A percentile compares a stretch with the other conserved stretches of the same genome.
Conservation (phyloP, 2,329 filamentous ascomycete genomes). For the Phaeomoniella chlamydospora region DNA sequence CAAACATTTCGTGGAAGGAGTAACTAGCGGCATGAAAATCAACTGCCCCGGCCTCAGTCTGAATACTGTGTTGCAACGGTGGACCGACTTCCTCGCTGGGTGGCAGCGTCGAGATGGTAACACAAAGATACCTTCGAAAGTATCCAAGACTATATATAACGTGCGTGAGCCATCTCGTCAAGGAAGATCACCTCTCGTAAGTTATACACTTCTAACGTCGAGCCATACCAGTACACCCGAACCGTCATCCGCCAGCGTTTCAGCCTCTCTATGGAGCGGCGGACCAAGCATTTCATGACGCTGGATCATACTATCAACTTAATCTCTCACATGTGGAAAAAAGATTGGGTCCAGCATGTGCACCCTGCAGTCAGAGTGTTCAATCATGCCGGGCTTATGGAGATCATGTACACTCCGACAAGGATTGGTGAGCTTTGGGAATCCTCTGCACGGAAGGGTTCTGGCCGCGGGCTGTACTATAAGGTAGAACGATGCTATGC, state of each 20-base stretch:
- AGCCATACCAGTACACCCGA: constrained; percentile 8
- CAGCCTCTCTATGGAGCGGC: constrained; percentile 6
- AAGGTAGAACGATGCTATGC: constrained; percentile 1
- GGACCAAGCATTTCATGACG: constrained; percentile 8
- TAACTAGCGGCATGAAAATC: constrained; percentile 5
- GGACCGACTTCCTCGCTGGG: constrained; percentile 8
- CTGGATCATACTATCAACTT: constrained; percentile 8
- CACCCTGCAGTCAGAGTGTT: constrained; percentile 6
- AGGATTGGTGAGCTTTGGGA: constrained; percentile 9
- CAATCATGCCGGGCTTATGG: constrained; percentile 7
- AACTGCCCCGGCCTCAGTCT: constrained; percentile 4
- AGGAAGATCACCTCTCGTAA: neutral
- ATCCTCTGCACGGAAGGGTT: constrained; percentile 7
- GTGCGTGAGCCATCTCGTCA: constrained; percentile 5
- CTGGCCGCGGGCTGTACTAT: constrained; percentile 7
- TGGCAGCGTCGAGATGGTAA: constrained; percentile 8
- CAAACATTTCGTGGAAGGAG: constrained; percentile 9
- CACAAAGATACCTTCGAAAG: constrained; percentile 6
- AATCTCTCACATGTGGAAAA: constrained; percentile 9
- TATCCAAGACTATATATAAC: constrained; percentile 7
- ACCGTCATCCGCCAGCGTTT: constrained; percentile 7
- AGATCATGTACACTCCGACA: constrained; percentile 9
- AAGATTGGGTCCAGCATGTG: constrained; percentile 8
- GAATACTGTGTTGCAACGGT: constrained; percentile 7
- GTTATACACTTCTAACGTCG: constrained; percentile 2